Evolutionary conservation across 768 basidiomycete species (phyloP), one percentile per base, ranked within the genome.

Genomic region (Cytidiella melzeri): DNA sequence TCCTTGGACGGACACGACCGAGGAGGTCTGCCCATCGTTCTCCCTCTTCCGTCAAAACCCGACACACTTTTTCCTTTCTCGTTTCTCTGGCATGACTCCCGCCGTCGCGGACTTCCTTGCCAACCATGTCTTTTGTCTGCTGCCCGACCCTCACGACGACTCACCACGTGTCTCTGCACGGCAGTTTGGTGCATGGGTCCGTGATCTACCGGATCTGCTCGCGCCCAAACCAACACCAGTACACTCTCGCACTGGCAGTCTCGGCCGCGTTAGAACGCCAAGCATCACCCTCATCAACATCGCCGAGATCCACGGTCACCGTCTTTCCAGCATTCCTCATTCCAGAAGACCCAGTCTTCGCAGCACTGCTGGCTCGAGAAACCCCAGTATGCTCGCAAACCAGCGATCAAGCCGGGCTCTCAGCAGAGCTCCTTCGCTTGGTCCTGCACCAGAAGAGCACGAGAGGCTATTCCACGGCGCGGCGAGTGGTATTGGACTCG

Each of bases 1-100:
- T 67, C 95, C 95, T 23, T 99, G 96, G 96, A 89, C 89, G 40
- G 95, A 98, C 64, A 95, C 95, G 1, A 78, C 84, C 26, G 77
- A 84, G 54, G 88, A 84, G 58, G 80, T 78, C 55, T 87, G 87
- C 65, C 69, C 79, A 28, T 90, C 91, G 41, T 99, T 97, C 66
- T 79, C 81, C 56, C 72, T 80, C 20, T 98, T 84, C 71, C 81
- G 81, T 57, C 75, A 76, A 50, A 79, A 88, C 54, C 91, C 91
- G 25, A 75, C 85, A 69, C 74, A 74, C 36, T 99, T 97, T 69
- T 87, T 99, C 69, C 80, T 93, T 73, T 73, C 79, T 50, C 83
- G 93, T 49, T 98, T 97, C 70, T 75, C 86, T 19, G 95, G 90
- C 51, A 92, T 92, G 88, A 91, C 88, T 18, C 69, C 72, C 25